These are phyloP conservation scores for Fusarium nygamai DNA, from an alignment of 2,329 filamentous ascomycete species.

Conservation along the genomic window DNA sequence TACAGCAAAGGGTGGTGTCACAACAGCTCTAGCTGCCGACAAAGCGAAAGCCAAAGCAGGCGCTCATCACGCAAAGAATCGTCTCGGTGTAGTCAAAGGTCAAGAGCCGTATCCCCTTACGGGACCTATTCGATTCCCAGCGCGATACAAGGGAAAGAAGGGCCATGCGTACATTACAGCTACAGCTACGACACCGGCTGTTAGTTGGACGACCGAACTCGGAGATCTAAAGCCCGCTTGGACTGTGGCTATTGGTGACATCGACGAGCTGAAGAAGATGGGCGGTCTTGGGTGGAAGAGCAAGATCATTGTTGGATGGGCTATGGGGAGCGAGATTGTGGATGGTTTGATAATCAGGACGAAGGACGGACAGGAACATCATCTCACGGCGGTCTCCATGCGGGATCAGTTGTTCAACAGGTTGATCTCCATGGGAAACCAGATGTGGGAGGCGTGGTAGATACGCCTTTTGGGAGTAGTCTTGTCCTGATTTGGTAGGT, in stretches of 20 bases:
- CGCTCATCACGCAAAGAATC: conserved; percentile 70
- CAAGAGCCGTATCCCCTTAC: conserved; percentile 55
- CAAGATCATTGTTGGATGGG: conserved; percentile 84
- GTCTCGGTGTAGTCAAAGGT: conserved; percentile 72
- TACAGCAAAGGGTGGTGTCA: conserved; percentile 76
- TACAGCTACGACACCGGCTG: conserved; percentile 71
- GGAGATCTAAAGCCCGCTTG: conserved; percentile 70
- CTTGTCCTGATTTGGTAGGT: not conserved
- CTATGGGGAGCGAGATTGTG: conserved; percentile 75
- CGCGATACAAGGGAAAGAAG: conserved; percentile 74
- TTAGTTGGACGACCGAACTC: conserved; percentile 70
- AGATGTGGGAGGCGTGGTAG: conserved; percentile 85
- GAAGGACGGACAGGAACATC: conserved; percentile 63
- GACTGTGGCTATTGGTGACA: conserved; percentile 75
- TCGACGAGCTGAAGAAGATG: conserved; percentile 79
- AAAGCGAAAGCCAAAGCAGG: conserved; percentile 71
- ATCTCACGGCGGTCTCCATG: conserved; percentile 76
- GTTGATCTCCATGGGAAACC: conserved; percentile 76
- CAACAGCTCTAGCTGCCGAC: conserved; percentile 77
- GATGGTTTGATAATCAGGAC: conserved; percentile 77
- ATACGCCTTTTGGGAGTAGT: not conserved
- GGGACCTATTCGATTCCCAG: conserved; percentile 82
- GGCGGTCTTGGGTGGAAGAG: conserved; percentile 87
- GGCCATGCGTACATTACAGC: conserved; percentile 77
- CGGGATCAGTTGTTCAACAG: conserved; percentile 86